Evolutionary conservation across 805 yeast species (phyloP), one percentile per base, ranked within the genome.

Genomic region (Hanseniaspora lindneri): DNA sequence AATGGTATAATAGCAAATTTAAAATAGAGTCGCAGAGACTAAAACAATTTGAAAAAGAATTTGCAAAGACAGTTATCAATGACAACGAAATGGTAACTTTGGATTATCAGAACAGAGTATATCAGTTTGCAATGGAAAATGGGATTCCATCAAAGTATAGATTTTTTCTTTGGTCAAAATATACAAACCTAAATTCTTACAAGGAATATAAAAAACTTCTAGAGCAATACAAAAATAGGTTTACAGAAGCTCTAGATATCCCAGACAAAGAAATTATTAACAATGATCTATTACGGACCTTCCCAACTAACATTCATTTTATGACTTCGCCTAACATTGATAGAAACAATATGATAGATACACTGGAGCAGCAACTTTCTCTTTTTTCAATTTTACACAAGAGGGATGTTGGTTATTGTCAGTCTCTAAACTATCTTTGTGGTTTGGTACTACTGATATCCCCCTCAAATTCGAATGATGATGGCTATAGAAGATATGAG

Each of bases 241-340:
- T 30, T n/a, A 30, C 6, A 9, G 34, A 30, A 30, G 7, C 34
- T 10, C 34, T 49, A 34, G 16, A 32, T 17, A 37, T 44, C 10
- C 56, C 59, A 51, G 94, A 92, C 60, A 76, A 89, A 0, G 97
- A 92, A 56, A 83, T 94, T 19, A 89, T 92, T 36, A 98, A 92
- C 62, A 75, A 96, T 48, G 98, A 92, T 60, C 69, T 92, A 58
- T 79, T 88, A 61, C 74, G 98, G 53, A 92, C 98, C 0, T 92
- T 92, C 58, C 98, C 98, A 1, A 97, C 89, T 58, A 92, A 92
- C 57, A 67, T 79, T 13, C 77, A 83, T 62, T 92, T 89, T 62
- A 79, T 82, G 55, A 70, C 68, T 27, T 65, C 63, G 39, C 51
- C 54, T 16, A 51, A 47, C 16, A 24, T 43, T 33, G 34, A 27